Conservation (phyloP, 1,284 basidiomycete genomes). For the Pisolithus thermaeus region DNA sequence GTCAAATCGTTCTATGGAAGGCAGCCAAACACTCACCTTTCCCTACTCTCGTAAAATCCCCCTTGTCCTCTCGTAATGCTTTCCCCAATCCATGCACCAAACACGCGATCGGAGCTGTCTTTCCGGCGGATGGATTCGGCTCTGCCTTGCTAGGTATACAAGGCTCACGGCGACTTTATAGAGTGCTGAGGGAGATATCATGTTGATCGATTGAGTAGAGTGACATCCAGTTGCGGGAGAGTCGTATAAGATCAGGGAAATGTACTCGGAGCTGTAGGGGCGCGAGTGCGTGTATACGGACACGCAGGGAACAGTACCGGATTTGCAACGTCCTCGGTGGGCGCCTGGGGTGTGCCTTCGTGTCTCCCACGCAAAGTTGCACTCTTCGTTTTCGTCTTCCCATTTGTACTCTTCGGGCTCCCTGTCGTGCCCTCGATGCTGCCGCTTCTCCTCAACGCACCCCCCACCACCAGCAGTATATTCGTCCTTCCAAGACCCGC, state of each 20-base stretch:
- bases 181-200: slow-evolving; percentile 86
- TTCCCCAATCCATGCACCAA: slow-evolving; percentile 82
- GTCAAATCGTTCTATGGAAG: too few relatives aligned
- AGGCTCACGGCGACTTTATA: slow-evolving; percentile 6
- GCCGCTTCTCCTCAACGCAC: neutral
- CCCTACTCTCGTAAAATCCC: slow-evolving; percentile 80
- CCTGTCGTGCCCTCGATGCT: neutral
- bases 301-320: too few relatives aligned
- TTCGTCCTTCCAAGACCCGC: neutral
- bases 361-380: slow-evolving; percentile 24
- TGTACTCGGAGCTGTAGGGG: slow-evolving; percentile 56
- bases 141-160: slow-evolving; percentile 20
- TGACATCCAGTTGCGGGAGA: slow-evolving; percentile 79
- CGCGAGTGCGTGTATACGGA: too few relatives aligned
- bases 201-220: slow-evolving; percentile 95
- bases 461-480: neutral
- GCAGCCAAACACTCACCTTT: slow-evolving; percentile 56
- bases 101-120: slow-evolving; percentile 57
- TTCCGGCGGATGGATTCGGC: slow-evolving; percentile 34
- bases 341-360: too few relatives aligned
- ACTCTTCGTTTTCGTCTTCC: slow-evolving; percentile 22
- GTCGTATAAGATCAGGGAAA: slow-evolving; percentile 76
- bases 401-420: slow-evolving; percentile 10
- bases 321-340: too few relatives aligned
- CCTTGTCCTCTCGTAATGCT: slow-evolving; percentile 50